These are phyloP conservation scores for Russula earlei DNA, from an alignment of 768 basidiomycete genomes.

Conservation along the genomic window DNA sequence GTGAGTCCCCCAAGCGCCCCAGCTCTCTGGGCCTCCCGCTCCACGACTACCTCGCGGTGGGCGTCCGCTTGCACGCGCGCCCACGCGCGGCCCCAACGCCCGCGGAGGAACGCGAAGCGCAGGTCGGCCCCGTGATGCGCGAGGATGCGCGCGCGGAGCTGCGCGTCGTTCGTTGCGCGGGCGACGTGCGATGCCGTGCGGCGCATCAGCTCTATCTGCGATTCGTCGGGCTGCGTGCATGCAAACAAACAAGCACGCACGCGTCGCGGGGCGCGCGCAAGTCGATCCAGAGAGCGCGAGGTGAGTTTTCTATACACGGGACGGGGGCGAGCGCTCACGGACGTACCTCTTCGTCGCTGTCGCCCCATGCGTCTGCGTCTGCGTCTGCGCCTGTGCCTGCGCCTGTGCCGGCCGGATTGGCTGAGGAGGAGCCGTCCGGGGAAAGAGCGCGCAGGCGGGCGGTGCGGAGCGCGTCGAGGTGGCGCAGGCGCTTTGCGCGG, in stretches of 20 bases:
- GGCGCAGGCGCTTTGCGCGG: conserved; percentile 54
- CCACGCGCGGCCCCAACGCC: conserved; percentile 67
- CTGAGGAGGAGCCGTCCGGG: too few species aligned
- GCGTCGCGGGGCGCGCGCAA: too few species aligned
- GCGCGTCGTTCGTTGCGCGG: conserved; percentile 64
- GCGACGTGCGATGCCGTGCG: conserved; percentile 64
- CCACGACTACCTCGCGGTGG: conserved; percentile 23
- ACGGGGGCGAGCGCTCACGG: too few species aligned
- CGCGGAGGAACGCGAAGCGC: conserved; percentile 74
- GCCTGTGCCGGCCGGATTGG: too few species aligned
- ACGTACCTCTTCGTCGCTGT: conserved; percentile 60
- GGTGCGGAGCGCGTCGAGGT: conserved; percentile 50
- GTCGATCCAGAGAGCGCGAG: too few species aligned
- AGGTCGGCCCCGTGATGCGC: conserved; percentile 74
- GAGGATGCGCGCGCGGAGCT: conserved; percentile 82
- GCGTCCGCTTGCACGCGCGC: conserved; percentile 40
- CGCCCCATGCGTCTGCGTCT: conserved; percentile 56
- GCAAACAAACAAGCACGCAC: too few species aligned
- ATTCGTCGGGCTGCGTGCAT: conserved; percentile 45
- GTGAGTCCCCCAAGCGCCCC: conserved; percentile 43
- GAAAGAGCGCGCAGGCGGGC: conserved; percentile 56
- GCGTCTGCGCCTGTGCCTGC: too few species aligned
- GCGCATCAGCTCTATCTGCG: conserved; percentile 56
- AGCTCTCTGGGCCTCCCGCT: conserved; percentile 21
- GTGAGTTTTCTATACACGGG: too few species aligned